These are phyloP conservation scores for Phytopythium ostracodes DNA, from an alignment of 352 stramenopile genomes.

Conservation along the genomic window DNA sequence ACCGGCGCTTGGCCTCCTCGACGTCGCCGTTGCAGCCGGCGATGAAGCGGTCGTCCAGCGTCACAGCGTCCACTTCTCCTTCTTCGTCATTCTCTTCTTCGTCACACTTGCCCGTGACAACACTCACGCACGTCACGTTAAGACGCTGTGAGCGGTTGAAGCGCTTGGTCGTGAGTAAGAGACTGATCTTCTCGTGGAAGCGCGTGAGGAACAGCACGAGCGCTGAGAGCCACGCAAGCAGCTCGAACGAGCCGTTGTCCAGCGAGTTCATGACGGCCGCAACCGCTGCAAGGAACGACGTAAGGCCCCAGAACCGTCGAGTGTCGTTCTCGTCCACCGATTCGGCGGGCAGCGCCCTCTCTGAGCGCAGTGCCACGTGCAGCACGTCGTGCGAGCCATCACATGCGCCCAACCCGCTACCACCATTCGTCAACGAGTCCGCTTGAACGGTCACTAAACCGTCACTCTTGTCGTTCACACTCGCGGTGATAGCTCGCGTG, in stretches of 20 bases:
- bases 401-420: not conserved
- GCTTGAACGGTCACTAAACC: slow-evolving; percentile 35
- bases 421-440: slow-evolving; percentile 29
- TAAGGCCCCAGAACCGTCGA: slow-evolving; percentile 40
- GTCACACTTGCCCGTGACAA: slow-evolving; percentile 44
- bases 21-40: slow-evolving; percentile 68
- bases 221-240: slow-evolving; percentile 45
- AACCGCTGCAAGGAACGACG: slow-evolving; percentile 35
- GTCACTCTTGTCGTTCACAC: slow-evolving; percentile 5
- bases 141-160: slow-evolving; percentile 34
- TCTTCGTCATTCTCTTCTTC: slow-evolving; percentile 27
- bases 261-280: slow-evolving; percentile 38
- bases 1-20: slow-evolving; percentile 61
- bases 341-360: slow-evolving; percentile 17
- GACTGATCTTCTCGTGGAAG: slow-evolving; percentile 49
- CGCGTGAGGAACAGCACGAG: slow-evolving; percentile 50
- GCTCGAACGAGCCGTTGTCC: slow-evolving; percentile 37
- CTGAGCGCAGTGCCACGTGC: slow-evolving; percentile 34
- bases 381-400: slow-evolving; percentile 28
- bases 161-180: slow-evolving; percentile 47
- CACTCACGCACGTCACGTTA: slow-evolving; percentile 29
- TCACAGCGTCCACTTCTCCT: slow-evolving; percentile 11
- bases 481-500: slow-evolving; percentile 11
- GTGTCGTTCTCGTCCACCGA: slow-evolving; percentile 23
- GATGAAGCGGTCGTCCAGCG: slow-evolving; percentile 49